A percentile compares a stretch with the other conserved stretches of the same genome.
phyloP scores from a whole-genome alignment of 2,329 filamentous ascomycete genomes.

The Fonsecaea monophora region DNA sequence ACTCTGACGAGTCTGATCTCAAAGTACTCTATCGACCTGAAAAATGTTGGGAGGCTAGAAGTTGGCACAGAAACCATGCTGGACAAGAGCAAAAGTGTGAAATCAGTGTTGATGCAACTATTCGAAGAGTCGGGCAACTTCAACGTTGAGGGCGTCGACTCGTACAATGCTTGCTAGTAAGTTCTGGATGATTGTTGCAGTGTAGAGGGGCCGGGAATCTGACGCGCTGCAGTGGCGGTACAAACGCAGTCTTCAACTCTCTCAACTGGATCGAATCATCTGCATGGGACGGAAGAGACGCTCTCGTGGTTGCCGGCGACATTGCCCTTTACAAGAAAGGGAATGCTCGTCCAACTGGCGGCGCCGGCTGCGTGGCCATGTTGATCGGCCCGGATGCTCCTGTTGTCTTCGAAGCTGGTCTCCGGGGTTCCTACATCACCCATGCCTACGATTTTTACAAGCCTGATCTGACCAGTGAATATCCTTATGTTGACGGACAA shows the following conservation, averaged over 20 bases:
- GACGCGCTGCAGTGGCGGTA: constrained; percentile 63
- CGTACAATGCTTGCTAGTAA: constrained; percentile 78
- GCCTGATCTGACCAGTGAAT: constrained; percentile 85
- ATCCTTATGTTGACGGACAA: constrained; percentile 83
- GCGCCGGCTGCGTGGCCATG: constrained; percentile 79
- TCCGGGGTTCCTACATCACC: constrained; percentile 80
- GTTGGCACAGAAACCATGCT: constrained; percentile 85
- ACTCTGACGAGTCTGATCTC: constrained; percentile 76
- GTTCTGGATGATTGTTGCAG: constrained; percentile 1
- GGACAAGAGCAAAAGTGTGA: constrained; percentile 91
- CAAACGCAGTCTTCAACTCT: constrained; percentile 82
- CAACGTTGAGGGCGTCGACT: constrained; percentile 84
- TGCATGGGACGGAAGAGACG: constrained; percentile 82
- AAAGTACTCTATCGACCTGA: constrained; percentile 82
- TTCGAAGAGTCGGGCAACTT: constrained; percentile 75
- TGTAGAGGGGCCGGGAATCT: constrained; percentile 5
- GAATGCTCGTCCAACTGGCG: constrained; percentile 79
- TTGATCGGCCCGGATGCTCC: constrained; percentile 80
- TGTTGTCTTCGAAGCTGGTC: constrained; percentile 76
- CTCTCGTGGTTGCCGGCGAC: constrained; percentile 79
- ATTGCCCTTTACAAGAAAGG: constrained; percentile 88
- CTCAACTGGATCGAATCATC: constrained; percentile 88
- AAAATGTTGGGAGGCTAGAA: constrained; percentile 79
- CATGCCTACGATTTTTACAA: constrained; percentile 92
- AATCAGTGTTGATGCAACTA: constrained; percentile 86